A percentile compares a stretch with the other conserved stretches of the same genome.
These are phyloP conservation scores for Zygosaccharomyces rouxii DNA, from an alignment of 805 yeast genomes.

Conservation along the genomic window DNA sequence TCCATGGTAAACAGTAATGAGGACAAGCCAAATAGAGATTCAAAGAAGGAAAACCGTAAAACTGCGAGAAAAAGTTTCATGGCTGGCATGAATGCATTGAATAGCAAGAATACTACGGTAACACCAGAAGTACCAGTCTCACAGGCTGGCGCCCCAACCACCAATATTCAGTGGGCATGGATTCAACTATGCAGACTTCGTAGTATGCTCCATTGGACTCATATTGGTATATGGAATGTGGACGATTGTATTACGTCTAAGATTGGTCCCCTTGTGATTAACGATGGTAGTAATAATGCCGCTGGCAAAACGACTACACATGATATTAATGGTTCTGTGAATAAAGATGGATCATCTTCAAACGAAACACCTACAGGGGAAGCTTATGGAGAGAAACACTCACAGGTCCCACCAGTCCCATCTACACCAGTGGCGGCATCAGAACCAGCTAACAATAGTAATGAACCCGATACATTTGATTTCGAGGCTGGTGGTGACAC, in stretches of 20 bases:
- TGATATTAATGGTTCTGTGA: neutral
- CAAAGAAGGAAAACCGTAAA: conserved; percentile 21
- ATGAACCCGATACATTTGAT: conserved; percentile 21
- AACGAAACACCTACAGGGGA: neutral
- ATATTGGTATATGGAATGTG: conserved; percentile 72
- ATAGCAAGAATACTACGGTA: conserved; percentile 16
- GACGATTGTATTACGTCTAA: conserved; percentile 30
- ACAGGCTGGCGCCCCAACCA: conserved; percentile 28
- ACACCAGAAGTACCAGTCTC: conserved; percentile 12
- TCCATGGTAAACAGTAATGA: conserved; percentile 4
- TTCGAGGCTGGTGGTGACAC: conserved; percentile 18
- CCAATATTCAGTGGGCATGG: conserved; percentile 53
- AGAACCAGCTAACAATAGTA: neutral
- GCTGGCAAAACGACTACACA: neutral
- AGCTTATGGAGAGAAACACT: neutral
- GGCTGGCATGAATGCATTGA: conserved; percentile 18
- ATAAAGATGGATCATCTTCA: neutral
- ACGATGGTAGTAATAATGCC: conserved; percentile 6
- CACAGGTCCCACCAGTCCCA: neutral
- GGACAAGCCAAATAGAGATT: conserved; percentile 6
- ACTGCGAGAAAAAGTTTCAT: conserved; percentile 29
- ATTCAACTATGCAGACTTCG: conserved; percentile 59
- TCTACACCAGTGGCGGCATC: neutral
- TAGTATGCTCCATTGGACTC: conserved; percentile 75
- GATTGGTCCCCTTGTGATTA: conserved; percentile 25